A percentile compares a stretch with the other conserved stretches of the same genome.
These are phyloP conservation scores for Alternaria ventricosa DNA, from an alignment of 2,329 filamentous ascomycete species.

Conservation along the genomic window DNA sequence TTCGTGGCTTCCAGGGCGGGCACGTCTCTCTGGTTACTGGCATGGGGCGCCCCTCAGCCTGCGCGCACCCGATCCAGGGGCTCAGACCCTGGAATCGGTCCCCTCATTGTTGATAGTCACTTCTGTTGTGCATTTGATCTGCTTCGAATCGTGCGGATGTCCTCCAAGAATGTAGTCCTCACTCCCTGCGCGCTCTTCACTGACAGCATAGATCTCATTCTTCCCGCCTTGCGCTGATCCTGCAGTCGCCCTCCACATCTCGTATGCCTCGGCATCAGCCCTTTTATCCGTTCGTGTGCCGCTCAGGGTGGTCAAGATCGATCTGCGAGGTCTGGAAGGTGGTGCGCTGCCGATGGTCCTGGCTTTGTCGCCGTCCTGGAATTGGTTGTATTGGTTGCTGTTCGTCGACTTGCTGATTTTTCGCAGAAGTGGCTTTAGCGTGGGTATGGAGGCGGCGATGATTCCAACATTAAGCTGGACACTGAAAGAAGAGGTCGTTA, in stretches of 20 bases:
- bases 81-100: not conserved
- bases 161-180: not conserved
- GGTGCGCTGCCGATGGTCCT: not conserved
- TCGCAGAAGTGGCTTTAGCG: slow-evolving; percentile 1
- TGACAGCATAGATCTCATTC: not conserved
- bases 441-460: slow-evolving; percentile 5
- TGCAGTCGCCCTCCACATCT: not conserved
- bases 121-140: not conserved
- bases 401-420: not conserved
- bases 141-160: not conserved
- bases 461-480: slow-evolving; percentile 9
- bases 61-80: not conserved
- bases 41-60: not conserved
- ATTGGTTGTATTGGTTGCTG: not conserved
- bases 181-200: not conserved
- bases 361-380: not conserved
- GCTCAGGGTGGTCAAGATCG: not conserved
- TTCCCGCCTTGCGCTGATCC: not conserved
- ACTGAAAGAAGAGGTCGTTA: not conserved
- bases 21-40: not conserved
- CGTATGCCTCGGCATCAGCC: not conserved
- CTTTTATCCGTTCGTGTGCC: not conserved
- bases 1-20: not conserved
- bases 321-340: not conserved
- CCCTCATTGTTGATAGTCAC: not conserved